Percentiles rank a stretch among this genome's conserved stretches.
phyloP scores from a whole-genome alignment of 1,139 yeast species.

The Saccharomyces hybrid region DNA sequence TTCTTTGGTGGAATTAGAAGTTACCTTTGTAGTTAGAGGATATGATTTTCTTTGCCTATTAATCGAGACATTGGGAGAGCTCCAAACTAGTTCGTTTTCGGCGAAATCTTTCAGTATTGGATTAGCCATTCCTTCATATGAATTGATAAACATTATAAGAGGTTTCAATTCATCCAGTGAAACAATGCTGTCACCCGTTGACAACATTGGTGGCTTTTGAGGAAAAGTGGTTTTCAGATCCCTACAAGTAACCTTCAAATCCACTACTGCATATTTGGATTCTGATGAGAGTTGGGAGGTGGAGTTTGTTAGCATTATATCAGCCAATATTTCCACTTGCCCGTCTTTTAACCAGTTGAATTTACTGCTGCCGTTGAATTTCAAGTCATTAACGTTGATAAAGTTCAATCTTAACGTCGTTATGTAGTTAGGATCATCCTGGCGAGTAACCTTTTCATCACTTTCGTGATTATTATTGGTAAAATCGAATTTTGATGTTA shows the following conservation, averaged over 20 bases:
- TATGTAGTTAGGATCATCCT: slow-evolving; percentile 20
- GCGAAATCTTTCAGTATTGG: slow-evolving; percentile 4
- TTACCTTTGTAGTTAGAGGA: slow-evolving; percentile 24
- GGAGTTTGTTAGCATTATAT: slow-evolving; percentile 52
- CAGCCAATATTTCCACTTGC: slow-evolving; percentile 61
- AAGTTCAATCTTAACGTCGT: slow-evolving; percentile 59
- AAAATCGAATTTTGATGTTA: background rate
- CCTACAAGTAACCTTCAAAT: slow-evolving; percentile 53
- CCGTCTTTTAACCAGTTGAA: slow-evolving; percentile 70
- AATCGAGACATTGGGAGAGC: slow-evolving; percentile 30
- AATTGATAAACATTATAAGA: slow-evolving; percentile 52
- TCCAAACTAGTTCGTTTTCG: slow-evolving; percentile 10
- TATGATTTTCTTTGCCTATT: slow-evolving; percentile 23
- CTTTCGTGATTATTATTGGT: background rate
- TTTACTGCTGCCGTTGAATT: slow-evolving; percentile 25
- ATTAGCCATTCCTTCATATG: slow-evolving; percentile 18
- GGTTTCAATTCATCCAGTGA: slow-evolving; percentile 54
- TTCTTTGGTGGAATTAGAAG: slow-evolving; percentile 11
- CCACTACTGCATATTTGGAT: slow-evolving; percentile 52
- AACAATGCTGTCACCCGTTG: slow-evolving; percentile 49
- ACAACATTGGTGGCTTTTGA: slow-evolving; percentile 43
- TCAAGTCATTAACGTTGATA: slow-evolving; percentile 43
- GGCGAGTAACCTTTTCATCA: background rate
- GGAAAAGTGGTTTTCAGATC: slow-evolving; percentile 58
- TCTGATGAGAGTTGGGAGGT: background rate